Evolutionary conservation across 805 yeast species (phyloP), one percentile per base, ranked within the genome.

Genomic region (Candida insectalens): DNA sequence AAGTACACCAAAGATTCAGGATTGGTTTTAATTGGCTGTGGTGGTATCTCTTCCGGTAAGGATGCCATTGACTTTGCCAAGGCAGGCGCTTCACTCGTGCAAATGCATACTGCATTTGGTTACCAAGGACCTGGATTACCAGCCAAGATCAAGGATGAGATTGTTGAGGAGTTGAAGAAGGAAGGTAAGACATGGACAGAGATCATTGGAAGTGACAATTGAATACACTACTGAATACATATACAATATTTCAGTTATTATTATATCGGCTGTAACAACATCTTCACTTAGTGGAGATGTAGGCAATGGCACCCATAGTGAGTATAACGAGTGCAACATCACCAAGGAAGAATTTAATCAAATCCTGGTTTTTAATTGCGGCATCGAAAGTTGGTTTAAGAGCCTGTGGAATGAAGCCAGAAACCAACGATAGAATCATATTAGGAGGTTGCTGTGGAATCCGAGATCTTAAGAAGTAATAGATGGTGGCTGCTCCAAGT

Each of bases 81-180:
- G 49, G 95, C 96, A 1, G 97, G 97, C 37, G 97, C 97, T 10
- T 69, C 81, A n/a, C 83, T 77, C 53, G 75, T 89, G 32, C 83
- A 89, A 57, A 55, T 87, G 35, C 85, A 87, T 62, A 88, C 97
- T 3, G 76, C 94, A 2, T 83, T 83, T 55, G 96, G 94, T 1
- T 89, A 84, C 64, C 76, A 75, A 51, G 97, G 97, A 1, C 96
- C 96, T 1, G 95, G 94, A 3, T 62, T 83, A 34, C 82, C 79
- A 7, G 62, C 70, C 34, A 65, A 68, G 46, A 63, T 81, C 40
- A 74, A 76, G 40, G 69, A 69, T 39, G 83, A 75, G 46, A 60
- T 80, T 31, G 63, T 71, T 13, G 53, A 53, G 6, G 78, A 80
- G 53, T 65, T 89, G 49, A 60, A 62, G 34, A 74, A 69, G 45